Evolutionary conservation across 2,329 filamentous ascomycete genomes (phyloP), one percentile per base, ranked within the genome.

Genomic region (Xylariaceae sp.): DNA sequence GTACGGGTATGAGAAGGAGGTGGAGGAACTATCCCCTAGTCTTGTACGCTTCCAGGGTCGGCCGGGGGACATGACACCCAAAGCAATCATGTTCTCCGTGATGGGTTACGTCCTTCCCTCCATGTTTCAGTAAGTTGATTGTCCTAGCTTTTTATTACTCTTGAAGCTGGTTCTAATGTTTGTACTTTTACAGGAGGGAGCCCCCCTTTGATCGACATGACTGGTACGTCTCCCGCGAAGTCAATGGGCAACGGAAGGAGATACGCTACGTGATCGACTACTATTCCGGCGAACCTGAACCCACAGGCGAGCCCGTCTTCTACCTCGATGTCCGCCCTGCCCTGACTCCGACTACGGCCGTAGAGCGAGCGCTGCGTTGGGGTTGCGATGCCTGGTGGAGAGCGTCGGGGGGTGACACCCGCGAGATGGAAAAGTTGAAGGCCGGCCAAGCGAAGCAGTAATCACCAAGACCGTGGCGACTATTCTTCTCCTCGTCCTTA

Each of bases 201-300:
- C 88, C 90, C 10, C 94, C 94, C 1, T 99, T 99, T 65, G 94
- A 99, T 72, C 84, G 94, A 57, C 94, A 99, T 70, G 94, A 99
- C 70, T 99, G 94, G 94, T 97, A 87, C 68, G 88, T 99, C 40
- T 81, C 88, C 60, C 81, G 94, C 58, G 80, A 86, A 32, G 72
- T 80, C 46, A 78, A 85, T 50, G 89, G 88, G 26, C 70, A 85
- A 54, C 78, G 76, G 64, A 87, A 86, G 68, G 86, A 96, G 75
- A 78, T 96, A 43, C 84, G 94, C 65, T 99, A 99, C 70, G 84
- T 99, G 52, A 99, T 99, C 69, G 94, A 99, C 71, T 97, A 96
- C 73, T 97, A 97, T 72, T 86, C 87, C 32, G 92, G 85, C 5
- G 85, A 86, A 21, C 86, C 88, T 1, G 90, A 95, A 66, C 83